Evolutionary conservation across 768 basidiomycete species (phyloP), one percentile per base, ranked within the genome.

Genomic region (Termitomyces eurrhizus): DNA sequence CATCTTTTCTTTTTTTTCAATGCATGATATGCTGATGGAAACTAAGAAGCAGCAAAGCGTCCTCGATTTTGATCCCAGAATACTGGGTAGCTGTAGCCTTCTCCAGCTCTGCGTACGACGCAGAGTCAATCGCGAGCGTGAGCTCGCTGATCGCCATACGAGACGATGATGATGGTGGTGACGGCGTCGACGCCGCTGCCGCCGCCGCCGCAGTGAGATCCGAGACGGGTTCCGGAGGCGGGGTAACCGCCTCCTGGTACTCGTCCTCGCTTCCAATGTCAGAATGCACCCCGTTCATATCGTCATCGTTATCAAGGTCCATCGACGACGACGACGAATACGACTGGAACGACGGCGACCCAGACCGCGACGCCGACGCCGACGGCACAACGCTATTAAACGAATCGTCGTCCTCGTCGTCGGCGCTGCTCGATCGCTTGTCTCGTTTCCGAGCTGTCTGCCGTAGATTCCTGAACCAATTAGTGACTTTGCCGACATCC

Each of bases 401-500:
- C 61, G 76, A 77, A 63, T 81, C 81, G 52, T 81, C 78, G 61
- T 78, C 79, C 29, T 76, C 76, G 54, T 78, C 78, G 62, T 76
- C 80, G 24, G 76, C 74, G 65, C 80, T 76, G 56, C 76, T 74
- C 26, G 73, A 70, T 63, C 75, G 83, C 73, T 80, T 85, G 59
- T 83, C 80, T 26, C 90, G 84, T 72, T 86, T 91, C 46, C 90
- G 76, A n/a, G 90, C 81, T 18, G 88, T 89, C 74, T 93, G 90
- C 41, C 90, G 83, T 59, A 92, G 79, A 69, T 93, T 93, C 39
- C 90, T 80, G 79, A 92, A 92, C 90, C 90, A 93, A 70, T 93
- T 93, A 18, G 90, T 91, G 56, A 93, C 90, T 73, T 90, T 91
- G 64, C 86, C 87, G 59, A 92, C 72, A 73, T 93, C 90, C 90